A percentile compares a stretch with the other conserved stretches of the same genome.
These are phyloP conservation scores for Cochlearia excelsa DNA, from an alignment of 345 rosid species.

Conservation along the genomic window DNA sequence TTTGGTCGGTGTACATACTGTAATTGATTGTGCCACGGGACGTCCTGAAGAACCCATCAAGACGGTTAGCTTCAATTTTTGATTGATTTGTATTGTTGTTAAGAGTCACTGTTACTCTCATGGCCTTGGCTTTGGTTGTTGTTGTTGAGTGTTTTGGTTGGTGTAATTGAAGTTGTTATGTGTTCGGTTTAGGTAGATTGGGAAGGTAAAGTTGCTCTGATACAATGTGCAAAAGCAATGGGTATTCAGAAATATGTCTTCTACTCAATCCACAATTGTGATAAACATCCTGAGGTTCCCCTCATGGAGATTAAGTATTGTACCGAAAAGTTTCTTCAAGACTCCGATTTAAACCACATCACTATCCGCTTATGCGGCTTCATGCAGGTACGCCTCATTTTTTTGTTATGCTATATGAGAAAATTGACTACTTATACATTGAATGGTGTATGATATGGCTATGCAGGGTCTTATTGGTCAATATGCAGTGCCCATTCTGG, in stretches of 20 bases:
- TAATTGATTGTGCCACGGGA: conserved; percentile 97
- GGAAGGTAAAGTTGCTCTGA: conserved; percentile 98
- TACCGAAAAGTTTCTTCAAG: conserved; percentile 81
- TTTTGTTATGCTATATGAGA: background rate
- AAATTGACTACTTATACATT: background rate
- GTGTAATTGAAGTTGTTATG: conserved; percentile 20
- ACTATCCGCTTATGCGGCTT: conserved; percentile 81
- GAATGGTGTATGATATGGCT: conserved; percentile 17
- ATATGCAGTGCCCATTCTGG: conserved; percentile 91
- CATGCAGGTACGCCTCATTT: conserved; percentile 68
- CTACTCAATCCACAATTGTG: conserved; percentile 94
- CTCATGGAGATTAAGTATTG: conserved; percentile 95
- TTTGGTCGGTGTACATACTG: conserved; percentile 83
- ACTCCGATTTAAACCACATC: conserved; percentile 67
- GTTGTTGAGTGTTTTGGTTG: background rate
- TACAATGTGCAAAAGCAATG: conserved; percentile 98
- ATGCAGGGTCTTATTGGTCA: conserved; percentile 88
- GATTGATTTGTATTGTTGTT: background rate
- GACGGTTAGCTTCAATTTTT: conserved; percentile 44
- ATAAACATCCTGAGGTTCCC: conserved; percentile 97
- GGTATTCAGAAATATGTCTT: conserved; percentile 89
- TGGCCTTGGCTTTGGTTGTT: background rate
- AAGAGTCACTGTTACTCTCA: background rate
- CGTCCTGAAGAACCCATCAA: conserved; percentile 98
- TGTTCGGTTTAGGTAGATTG: conserved; percentile 92